Evolutionary conservation across 2,329 filamentous ascomycete genomes (phyloP), one percentile per base, ranked within the genome.

Genomic region (Botrytis hyacinthi): DNA sequence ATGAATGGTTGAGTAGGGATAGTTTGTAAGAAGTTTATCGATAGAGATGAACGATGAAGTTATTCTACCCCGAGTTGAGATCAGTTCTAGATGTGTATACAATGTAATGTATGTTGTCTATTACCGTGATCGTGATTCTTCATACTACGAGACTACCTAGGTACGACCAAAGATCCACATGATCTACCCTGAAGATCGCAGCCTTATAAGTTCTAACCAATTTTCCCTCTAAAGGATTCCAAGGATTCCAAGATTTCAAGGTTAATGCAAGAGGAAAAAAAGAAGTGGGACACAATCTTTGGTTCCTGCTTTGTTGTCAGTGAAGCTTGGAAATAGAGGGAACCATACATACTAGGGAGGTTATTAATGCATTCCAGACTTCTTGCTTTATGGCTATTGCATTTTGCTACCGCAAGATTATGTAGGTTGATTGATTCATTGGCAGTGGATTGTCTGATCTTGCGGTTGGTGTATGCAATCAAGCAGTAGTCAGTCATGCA

Each of bases 271-370:
- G 44, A 67, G 35, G 44, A 37, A 37, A 67, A 51, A 48, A 37
- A 66, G 63, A 51, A 66, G 48, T 66, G 63, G 63, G 44, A 46
- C 29, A 26, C 12, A 0, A 16, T 35, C 10, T 35, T 20, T 48
- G 42, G 63, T 66, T 66, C 29, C 29, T 66, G 63, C 63, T 66
- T 66, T 51, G 63, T n/a, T 65, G 62, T 48, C 62, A 29, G 42
- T 32, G 62, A 35, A 20, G 7, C 40, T 54, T 54, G 48, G 26
- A 54, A 48, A 26, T 5, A 4, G 46, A 48, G 22, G 9, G 46
- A 48, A 48, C 46, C 8, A 48, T 46, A 9, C 9, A n/a, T n/a
- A n/a, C n/a, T n/a, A 40, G 37, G 10, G 9, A 40, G 37, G 20
- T 14, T 5, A 6, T 51, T 14, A 51, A 51, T 51, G 22, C 48